Conservation (phyloP, 2,329 filamentous ascomycete genomes). For the Cladosporium sp. region DNA sequence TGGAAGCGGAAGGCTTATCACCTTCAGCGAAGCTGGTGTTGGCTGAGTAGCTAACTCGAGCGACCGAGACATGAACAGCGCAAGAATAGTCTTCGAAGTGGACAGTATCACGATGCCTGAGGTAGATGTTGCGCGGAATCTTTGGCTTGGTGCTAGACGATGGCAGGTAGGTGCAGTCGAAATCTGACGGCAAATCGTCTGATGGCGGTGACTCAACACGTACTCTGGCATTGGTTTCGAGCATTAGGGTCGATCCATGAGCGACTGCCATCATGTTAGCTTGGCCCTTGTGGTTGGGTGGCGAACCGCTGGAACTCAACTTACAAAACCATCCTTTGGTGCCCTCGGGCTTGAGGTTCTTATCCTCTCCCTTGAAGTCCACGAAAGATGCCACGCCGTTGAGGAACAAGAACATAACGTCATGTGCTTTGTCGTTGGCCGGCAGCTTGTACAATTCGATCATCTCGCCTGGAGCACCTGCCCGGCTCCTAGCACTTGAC, state of each 20-base stretch:
- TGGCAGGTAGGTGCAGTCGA: neutral
- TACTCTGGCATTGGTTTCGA: neutral
- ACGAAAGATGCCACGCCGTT: conserved; percentile 1
- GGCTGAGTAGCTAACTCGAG: neutral
- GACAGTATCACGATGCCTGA: conserved; percentile 12
- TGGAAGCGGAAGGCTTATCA: neutral
- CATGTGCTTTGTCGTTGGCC: neutral
- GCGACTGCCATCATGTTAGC: neutral
- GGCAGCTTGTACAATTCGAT: neutral
- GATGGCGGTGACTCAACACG: conserved; percentile 2
- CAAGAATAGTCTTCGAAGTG: neutral
- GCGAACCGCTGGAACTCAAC: neutral
- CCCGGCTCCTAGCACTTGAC: neutral
- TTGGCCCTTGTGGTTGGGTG: neutral
- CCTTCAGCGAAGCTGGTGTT: neutral
- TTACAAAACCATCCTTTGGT: conserved; percentile 9
- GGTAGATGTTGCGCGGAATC: neutral
- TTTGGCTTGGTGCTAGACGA: neutral
- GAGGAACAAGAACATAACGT: neutral
- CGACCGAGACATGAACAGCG: neutral
- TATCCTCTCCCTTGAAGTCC: neutral
- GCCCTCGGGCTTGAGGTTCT: conserved; percentile 3
- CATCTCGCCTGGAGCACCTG: conserved; percentile 11
- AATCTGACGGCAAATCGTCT: neutral
- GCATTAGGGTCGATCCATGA: neutral